Conservation (phyloP, 164 flowering plant genomes). For the Stephania yunnanensis region DNA sequence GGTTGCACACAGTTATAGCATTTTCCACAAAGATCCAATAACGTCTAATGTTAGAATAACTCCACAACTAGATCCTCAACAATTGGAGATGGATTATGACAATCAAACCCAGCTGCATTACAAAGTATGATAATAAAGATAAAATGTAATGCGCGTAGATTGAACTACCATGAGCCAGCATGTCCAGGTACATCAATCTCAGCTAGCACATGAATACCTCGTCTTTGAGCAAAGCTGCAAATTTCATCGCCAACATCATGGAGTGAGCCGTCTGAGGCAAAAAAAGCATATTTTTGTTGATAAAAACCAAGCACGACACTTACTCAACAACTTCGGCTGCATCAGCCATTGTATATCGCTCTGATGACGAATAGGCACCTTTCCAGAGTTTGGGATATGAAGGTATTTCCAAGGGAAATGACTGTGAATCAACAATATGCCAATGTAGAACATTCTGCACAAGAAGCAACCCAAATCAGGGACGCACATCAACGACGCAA, state of each 20-base stretch:
- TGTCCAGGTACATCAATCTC: constrained; percentile 93
- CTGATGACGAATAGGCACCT: constrained; percentile 68
- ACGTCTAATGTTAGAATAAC: too few species aligned
- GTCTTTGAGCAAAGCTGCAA: constrained; percentile 66
- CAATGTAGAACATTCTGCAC: constrained; percentile 87
- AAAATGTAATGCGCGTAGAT: neutral
- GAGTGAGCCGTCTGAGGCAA: constrained; percentile 2
- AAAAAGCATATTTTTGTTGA: neutral
- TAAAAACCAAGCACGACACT: constrained; percentile 19
- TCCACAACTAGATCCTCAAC: too few species aligned
- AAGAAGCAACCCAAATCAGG: constrained; percentile 5
- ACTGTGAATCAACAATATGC: constrained; percentile 88
- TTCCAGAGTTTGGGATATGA: constrained; percentile 85
- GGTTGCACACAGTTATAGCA: too few species aligned
- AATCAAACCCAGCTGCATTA: too few species aligned
- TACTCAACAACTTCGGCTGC: constrained; percentile 76
- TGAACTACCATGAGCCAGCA: constrained; percentile 65
- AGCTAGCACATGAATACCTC: constrained; percentile 75
- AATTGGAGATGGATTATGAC: too few species aligned
- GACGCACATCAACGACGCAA: neutral
- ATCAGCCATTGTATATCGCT: constrained; percentile 74
- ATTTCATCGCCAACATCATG: constrained; percentile 5
- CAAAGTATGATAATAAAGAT: too few species aligned
- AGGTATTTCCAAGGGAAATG: constrained; percentile 90
- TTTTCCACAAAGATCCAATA: too few species aligned